Evolutionary conservation across 805 yeast genomes (phyloP).

Genomic region (Kodamaea sagamina): DNA sequence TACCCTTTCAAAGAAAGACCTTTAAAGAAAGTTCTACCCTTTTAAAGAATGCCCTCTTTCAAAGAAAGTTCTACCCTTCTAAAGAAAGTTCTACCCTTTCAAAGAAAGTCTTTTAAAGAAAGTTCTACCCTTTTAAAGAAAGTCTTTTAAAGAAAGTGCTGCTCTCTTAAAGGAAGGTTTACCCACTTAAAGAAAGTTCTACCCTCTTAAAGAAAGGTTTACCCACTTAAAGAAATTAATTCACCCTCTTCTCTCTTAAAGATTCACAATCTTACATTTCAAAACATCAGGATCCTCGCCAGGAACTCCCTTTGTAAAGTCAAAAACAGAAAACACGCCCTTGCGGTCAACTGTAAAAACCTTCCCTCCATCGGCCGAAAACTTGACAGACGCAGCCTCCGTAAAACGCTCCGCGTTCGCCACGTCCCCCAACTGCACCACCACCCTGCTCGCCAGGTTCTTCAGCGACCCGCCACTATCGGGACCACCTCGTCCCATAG

Average conservation of each 20-base stretch:
- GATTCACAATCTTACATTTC: slow-evolving; percentile 58
- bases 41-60: too few relatives aligned
- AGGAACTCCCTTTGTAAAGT: slow-evolving; percentile 85
- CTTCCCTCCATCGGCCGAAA: slow-evolving; percentile 80
- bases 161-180: too few relatives aligned
- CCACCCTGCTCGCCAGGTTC: slow-evolving; percentile 39
- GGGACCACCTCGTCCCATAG: slow-evolving; percentile 4
- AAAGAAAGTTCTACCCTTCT: too few relatives aligned
- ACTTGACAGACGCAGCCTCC: slow-evolving; percentile 78
- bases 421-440: slow-evolving; percentile 74
- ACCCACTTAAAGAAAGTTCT: too few relatives aligned
- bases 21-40: too few relatives aligned
- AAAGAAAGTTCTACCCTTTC: too few relatives aligned
- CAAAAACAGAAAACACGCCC: slow-evolving; percentile 76
- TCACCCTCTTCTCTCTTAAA: not conserved
- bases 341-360: slow-evolving; percentile 77
- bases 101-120: too few relatives aligned
- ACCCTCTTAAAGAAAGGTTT: not conserved
- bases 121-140: too few relatives aligned
- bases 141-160: too few relatives aligned
- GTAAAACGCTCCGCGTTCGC: slow-evolving; percentile 68
- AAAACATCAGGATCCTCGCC: slow-evolving; percentile 64
- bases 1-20: too few relatives aligned
- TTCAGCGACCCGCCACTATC: slow-evolving; percentile 19
- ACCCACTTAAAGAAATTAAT: not conserved